Evolutionary conservation across 2,329 filamentous ascomycete species (phyloP), one percentile per base, ranked within the genome.

Genomic region (Thielaviopsis punctulata): DNA sequence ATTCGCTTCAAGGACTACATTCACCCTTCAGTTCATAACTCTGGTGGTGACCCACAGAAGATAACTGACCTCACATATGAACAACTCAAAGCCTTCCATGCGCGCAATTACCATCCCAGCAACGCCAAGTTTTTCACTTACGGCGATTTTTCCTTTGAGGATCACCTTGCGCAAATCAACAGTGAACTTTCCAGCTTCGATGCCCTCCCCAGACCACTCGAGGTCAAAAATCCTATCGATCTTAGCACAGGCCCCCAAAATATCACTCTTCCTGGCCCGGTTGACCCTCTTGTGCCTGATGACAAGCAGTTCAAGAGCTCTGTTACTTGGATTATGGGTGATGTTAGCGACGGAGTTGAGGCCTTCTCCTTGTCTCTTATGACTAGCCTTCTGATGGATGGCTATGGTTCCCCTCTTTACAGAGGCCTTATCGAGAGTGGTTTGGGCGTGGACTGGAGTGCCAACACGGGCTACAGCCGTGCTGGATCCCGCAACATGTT

Each of bases 121-220:
- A 98, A 98, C 66, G 84, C 90, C 45, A 96, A 95, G 68, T 74
- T 98, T 44, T 80, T 96, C 61, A 95, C 92, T 0, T 98, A 98
- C 59, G 92, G 92, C 49, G 83, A 95, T 62, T 88, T 96, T 78
- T 84, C 88, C 1, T 69, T 98, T 55, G 73, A 73, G 2, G 82
- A 86, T 51, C 92, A 98, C 63, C 66, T 96, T 49, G 73, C 78
- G 62, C 84, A 92, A 60, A 75, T 96, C 24, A 77, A 90, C 60
- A 73, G 79, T 9, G 82, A 85, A 49, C 71, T 98, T 54, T 75
- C 76, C 57, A 70, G 73, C 0, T 96, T 96, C 61, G 80, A 74
- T 60, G 75, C 79, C 8, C 84, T 93, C 59, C 73, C 73, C 50
- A 52, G 53, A 47, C 47, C 53, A 18, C 50, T 55, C 18, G 49